These are phyloP conservation scores for Pythium dissotocum DNA, from an alignment of 352 stramenopile species.

Conservation along the genomic window DNA sequence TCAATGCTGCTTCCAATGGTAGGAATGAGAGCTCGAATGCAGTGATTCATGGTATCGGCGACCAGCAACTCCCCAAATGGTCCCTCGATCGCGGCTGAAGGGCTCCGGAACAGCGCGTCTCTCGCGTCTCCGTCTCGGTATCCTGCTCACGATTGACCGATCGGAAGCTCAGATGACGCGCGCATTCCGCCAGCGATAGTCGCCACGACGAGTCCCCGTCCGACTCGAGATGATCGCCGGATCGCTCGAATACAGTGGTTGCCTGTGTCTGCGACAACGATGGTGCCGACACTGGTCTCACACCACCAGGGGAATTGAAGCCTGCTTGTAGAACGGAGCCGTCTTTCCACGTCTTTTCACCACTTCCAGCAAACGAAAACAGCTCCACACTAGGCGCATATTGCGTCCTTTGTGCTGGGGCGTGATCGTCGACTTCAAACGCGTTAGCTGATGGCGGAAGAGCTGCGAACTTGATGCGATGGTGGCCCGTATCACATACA, in stretches of 20 bases:
- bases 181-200: not conserved
- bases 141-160: not conserved
- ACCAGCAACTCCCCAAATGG: constrained; percentile 38
- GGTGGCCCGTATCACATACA: constrained; percentile 56
- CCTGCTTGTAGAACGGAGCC: constrained; percentile 37
- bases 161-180: not conserved
- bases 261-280: constrained; percentile 49
- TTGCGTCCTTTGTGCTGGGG: not conserved
- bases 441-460: constrained; percentile 30
- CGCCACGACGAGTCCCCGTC: constrained; percentile 1
- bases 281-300: constrained; percentile 41
- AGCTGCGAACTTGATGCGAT: constrained; percentile 50
- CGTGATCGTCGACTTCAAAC: constrained; percentile 15
- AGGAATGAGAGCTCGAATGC: constrained; percentile 37
- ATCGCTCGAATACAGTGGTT: constrained; percentile 63
- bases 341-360: constrained; percentile 45
- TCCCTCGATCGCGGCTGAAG: constrained; percentile 35
- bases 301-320: constrained; percentile 42
- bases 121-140: not conserved
- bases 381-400: constrained; percentile 34
- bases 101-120: constrained; percentile 44
- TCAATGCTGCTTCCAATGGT: not conserved
- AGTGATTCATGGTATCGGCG: constrained; percentile 63
- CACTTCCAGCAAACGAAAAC: constrained; percentile 45
- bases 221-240: not conserved